A percentile compares a stretch with the other conserved stretches of the same genome.
phyloP scores from a whole-genome alignment of 1,284 basidiomycete species.

The Microbotryum lychnidis-dioicae region DNA sequence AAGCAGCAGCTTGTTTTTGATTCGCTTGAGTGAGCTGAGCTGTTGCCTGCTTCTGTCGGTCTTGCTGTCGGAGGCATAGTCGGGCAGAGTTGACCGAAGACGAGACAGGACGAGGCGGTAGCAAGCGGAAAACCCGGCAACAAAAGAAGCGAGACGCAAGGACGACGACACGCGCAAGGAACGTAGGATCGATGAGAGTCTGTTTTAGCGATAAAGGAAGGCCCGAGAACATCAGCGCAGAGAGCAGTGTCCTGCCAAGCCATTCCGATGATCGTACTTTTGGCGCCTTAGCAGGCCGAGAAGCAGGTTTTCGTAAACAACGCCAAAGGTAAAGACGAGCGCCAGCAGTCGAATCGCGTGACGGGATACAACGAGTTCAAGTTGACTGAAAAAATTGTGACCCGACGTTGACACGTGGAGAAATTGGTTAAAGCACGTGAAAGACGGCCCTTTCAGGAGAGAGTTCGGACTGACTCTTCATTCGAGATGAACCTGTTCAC shows the following conservation, averaged over 20 bases:
- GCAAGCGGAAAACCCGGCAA: neutral
- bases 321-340: too few species aligned
- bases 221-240: neutral
- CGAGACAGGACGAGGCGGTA: slow-evolving; percentile 3
- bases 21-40: neutral
- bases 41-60: too few species aligned
- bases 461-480: too few species aligned
- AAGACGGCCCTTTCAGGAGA: too few species aligned
- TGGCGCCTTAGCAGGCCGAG: neutral
- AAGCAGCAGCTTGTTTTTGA: neutral
- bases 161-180: neutral
- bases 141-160: slow-evolving; percentile 4
- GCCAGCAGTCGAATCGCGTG: too few species aligned
- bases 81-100: neutral
- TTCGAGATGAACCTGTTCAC: too few species aligned
- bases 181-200: neutral
- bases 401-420: too few species aligned
- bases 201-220: neutral
- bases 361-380: too few species aligned
- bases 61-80: neutral
- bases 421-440: too few species aligned
- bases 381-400: too few species aligned
- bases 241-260: too few species aligned
- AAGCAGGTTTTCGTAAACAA: neutral
- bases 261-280: too few species aligned